Evolutionary conservation across 2,329 filamentous ascomycete species (phyloP), one percentile per base, ranked within the genome.

Genomic region (Coniochaeta sp.): DNA sequence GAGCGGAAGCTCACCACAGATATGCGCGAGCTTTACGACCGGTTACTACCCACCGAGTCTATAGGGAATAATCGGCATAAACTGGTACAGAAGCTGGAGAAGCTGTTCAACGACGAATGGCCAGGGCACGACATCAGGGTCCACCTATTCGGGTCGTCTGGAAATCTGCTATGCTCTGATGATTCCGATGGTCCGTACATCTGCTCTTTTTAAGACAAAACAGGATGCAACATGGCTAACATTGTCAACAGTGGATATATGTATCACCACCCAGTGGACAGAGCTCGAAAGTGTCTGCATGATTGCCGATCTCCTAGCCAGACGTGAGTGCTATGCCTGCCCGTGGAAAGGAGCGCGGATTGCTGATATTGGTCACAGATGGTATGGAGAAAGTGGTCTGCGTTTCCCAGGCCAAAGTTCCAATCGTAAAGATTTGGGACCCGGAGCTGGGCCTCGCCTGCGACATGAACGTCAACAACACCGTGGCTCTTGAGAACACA

Each of bases 391-490:
- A 91, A 69, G 92, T 99, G 1, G 90, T 97, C 26, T 99, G 95
- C 72, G 91, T 98, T 58, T 91, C 91, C 31, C 90, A 89, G 47
- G 95, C 95, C 62, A 98, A 97, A 75, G 95, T 99, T 16, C 93
- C 95, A 4, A 99, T 99, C 69, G 95, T 99, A 67, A 98, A 98
- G 78, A 90, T 96, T 60, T 99, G 95, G 93, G 95, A 99, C 72
- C 95, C 95, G 3, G 91, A 96, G 72, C 80, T 97, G 61, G 81
- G 88, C 65, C 80, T 99, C 58, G 90, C 92, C 17, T 97, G 93
- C 73, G 95, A 99, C 72, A 95, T 99, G 89, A 99, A 99, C 68
- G 93, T 99, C 76, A 99, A 99, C 78, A 99, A 98, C 69, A 95
- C 93, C 0, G 76, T 96, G 59, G 95, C 95, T 4, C 79, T 99